Conservation (phyloP, 345 rosid genomes). For the Eucalyptus erythrocorys region DNA sequence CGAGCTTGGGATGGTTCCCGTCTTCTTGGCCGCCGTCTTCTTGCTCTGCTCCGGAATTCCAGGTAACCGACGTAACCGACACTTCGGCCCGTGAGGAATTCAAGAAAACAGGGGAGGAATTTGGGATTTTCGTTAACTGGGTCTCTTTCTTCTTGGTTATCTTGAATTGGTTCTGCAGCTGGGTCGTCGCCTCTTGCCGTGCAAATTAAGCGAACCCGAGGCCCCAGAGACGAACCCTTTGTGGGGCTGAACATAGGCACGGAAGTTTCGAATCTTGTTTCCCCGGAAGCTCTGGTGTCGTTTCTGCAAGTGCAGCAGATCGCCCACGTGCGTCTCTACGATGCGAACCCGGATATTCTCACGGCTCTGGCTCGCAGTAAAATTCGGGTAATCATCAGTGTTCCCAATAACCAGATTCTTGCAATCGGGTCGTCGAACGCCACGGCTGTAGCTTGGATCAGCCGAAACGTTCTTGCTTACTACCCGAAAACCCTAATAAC, state of each 20-base stretch:
- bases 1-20: not conserved
- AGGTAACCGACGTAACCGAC: not conserved
- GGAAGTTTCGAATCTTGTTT: constrained; percentile 44
- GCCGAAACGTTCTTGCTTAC: constrained; percentile 64
- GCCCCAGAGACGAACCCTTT: constrained; percentile 53
- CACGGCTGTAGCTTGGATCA: constrained; percentile 87
- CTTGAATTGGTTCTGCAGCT: constrained; percentile 26
- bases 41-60: not conserved
- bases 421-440: constrained; percentile 86
- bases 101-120: not conserved
- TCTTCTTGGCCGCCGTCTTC: not conserved
- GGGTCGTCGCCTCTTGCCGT: constrained; percentile 75
- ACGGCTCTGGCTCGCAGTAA: constrained; percentile 72
- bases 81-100: not conserved
- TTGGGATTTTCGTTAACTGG: not conserved
- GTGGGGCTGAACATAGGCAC: constrained; percentile 84
- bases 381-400: constrained; percentile 74
- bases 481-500: constrained; percentile 74
- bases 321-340: constrained; percentile 70
- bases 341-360: constrained; percentile 75
- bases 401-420: constrained; percentile 87
- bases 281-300: constrained; percentile 44
- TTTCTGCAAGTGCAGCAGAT: constrained; percentile 66
- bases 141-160: not conserved
- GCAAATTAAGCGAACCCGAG: not conserved